Evolutionary conservation across 2,329 filamentous ascomycete species (phyloP).

Genomic region (Aureobasidium sp.): DNA sequence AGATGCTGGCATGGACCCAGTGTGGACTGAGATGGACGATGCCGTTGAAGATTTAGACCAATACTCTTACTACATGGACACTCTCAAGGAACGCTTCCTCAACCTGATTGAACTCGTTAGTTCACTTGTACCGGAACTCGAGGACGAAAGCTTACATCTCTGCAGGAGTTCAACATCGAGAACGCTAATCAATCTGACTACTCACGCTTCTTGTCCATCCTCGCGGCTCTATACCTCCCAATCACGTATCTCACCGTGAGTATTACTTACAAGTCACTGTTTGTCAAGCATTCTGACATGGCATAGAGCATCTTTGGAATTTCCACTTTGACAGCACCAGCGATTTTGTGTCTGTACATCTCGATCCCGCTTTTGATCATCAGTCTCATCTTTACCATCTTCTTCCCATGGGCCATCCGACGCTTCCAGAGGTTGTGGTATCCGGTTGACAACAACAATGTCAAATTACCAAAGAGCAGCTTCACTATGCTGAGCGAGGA

Average conservation of each 20-base stretch:
- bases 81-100: conserved; percentile 29
- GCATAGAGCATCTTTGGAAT: conserved; percentile 25
- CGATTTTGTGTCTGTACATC: conserved; percentile 26
- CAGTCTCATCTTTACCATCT: conserved; percentile 20
- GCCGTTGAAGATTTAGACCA: conserved; percentile 29
- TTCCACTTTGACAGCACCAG: conserved; percentile 23
- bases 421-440: conserved; percentile 21
- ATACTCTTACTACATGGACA: conserved; percentile 25
- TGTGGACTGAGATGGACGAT: conserved; percentile 29
- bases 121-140: too few relatives aligned
- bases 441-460: conserved; percentile 19
- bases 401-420: conserved; percentile 22
- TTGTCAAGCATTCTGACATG: not conserved
- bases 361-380: conserved; percentile 26
- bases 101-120: conserved; percentile 28
- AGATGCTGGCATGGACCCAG: conserved; percentile 22
- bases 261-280: not conserved
- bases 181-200: conserved; percentile 28
- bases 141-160: not conserved
- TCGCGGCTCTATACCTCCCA: conserved; percentile 29
- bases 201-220: conserved; percentile 24
- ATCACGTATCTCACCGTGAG: conserved; percentile 24
- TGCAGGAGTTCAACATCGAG: conserved; percentile 29
- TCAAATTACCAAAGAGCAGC: conserved; percentile 20
- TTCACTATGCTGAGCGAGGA: conserved; percentile 29